Evolutionary conservation across 2,329 filamentous ascomycete genomes (phyloP).

Genomic region (Erysiphe pulchra): DNA sequence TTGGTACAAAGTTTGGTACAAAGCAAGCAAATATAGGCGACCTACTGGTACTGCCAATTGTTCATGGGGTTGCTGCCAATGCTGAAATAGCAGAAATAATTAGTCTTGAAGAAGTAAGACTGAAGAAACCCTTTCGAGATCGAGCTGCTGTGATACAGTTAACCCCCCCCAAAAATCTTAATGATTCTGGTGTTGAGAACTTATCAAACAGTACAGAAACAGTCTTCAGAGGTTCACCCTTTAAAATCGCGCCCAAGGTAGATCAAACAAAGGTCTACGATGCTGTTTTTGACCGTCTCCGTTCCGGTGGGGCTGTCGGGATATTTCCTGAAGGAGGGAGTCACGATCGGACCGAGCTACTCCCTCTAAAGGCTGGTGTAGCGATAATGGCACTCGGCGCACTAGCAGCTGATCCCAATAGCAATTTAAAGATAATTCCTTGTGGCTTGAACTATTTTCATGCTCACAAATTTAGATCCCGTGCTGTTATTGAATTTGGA

Average conservation of each 20-base stretch:
- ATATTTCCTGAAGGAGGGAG: conserved; percentile 96
- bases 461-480: conserved; percentile 1
- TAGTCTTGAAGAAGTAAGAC: conserved; percentile 51
- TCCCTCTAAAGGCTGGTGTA: conserved; percentile 45
- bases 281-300: conserved; percentile 66
- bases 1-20: conserved; percentile 38
- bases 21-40: conserved; percentile 50
- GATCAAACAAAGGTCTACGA: conserved; percentile 88
- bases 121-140: conserved; percentile 73
- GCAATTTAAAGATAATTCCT: conserved; percentile 72
- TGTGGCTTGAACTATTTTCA: conserved; percentile 42
- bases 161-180: conserved; percentile 52
- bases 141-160: conserved; percentile 52
- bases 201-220: conserved; percentile 21
- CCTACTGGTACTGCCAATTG: conserved; percentile 62
- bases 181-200: conserved; percentile 33
- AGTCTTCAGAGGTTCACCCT: conserved; percentile 54
- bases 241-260: conserved; percentile 74
- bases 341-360: conserved; percentile 73
- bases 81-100: conserved; percentile 64
- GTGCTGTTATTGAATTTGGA: conserved; percentile 41
- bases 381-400: conserved; percentile 37
- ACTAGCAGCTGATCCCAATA: conserved; percentile 49
- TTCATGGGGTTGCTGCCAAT: conserved; percentile 46
- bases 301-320: conserved; percentile 66